A percentile compares a stretch with the other conserved stretches of the same genome.
Conservation (phyloP, 2,329 filamentous ascomycete genomes). For the Leptosphaerulina australis region DNA sequence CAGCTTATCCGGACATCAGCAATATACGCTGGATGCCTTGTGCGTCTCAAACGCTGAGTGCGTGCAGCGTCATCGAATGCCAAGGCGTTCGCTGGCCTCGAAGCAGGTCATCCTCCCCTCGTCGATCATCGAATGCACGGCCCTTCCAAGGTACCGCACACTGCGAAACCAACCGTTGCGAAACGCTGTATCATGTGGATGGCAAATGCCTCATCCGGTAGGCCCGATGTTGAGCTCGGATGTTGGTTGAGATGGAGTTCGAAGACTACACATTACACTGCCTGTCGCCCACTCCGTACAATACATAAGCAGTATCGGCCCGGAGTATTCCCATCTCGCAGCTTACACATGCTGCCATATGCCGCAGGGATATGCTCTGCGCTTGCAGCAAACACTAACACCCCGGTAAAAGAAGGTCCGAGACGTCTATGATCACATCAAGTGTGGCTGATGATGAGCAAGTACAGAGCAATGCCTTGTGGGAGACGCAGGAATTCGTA, state of each 20-base stretch:
- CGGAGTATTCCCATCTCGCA: conserved; percentile 4
- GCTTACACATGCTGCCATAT: conserved; percentile 1
- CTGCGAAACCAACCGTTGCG: conserved; percentile 4
- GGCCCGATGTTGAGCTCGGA: conserved; percentile 2
- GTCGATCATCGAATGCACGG: conserved; percentile 13
- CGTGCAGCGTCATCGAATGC: conserved; percentile 8
- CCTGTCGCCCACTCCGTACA: conserved; percentile 6
- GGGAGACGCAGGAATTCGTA: too few species aligned
- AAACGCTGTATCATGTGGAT: not conserved
- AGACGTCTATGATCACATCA: too few species aligned
- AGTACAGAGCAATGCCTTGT: too few species aligned
- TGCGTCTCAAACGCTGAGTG: too few species aligned
- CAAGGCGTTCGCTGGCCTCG: conserved; percentile 5
- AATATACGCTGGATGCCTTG: not conserved
- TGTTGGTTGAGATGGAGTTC: not conserved
- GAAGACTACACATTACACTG: conserved; percentile 1
- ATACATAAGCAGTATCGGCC: conserved; percentile 7
- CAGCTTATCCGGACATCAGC: conserved; percentile 13
- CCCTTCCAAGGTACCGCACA: conserved; percentile 6
- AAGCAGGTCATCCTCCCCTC: not conserved
- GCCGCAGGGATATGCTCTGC: too few species aligned
- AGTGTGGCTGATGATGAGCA: too few species aligned
- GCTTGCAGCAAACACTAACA: too few species aligned
- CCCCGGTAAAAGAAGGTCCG: too few species aligned
- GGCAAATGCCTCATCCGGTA: conserved; percentile 4